phyloP scores from a whole-genome alignment of 371 early-diverging fungal genomes.

The Syncephalastrum racemosum region DNA sequence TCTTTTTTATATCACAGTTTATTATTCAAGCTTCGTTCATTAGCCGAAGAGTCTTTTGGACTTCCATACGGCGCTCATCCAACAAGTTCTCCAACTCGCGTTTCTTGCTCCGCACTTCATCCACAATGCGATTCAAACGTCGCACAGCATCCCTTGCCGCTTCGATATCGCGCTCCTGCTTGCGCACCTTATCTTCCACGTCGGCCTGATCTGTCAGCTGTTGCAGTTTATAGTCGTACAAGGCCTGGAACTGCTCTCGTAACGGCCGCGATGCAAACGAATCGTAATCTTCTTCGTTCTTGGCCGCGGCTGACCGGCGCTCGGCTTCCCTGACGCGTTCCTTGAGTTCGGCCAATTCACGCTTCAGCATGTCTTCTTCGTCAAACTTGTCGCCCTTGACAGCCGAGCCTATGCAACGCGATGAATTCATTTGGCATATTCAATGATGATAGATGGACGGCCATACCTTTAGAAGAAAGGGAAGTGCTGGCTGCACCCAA shows the following conservation, averaged over 20 bases:
- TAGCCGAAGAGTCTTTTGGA: constrained; percentile 28
- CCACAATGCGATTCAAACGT: constrained; percentile 43
- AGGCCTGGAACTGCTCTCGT: constrained; percentile 49
- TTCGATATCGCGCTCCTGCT: constrained; percentile 52
- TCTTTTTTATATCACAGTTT: background rate
- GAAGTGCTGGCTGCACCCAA: constrained; percentile 53
- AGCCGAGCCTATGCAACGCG: constrained; percentile 18
- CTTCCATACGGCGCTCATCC: constrained; percentile 30
- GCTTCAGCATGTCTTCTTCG: constrained; percentile 47
- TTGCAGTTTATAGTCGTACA: constrained; percentile 50
- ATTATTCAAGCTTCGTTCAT: constrained; percentile 14
- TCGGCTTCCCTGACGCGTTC: constrained; percentile 45
- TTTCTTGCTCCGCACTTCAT: constrained; percentile 47
- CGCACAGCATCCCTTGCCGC: constrained; percentile 52
- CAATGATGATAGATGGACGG: background rate
- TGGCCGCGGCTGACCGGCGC: constrained; percentile 23
- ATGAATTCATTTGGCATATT: background rate
- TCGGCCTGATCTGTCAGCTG: constrained; percentile 51
- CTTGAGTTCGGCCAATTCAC: constrained; percentile 44
- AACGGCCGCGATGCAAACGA: constrained; percentile 44
- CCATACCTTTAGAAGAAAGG: constrained; percentile 35
- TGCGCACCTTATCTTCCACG: constrained; percentile 44
- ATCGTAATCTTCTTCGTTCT: constrained; percentile 25
- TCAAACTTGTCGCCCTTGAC: constrained; percentile 38
- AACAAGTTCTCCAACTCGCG: constrained; percentile 41